phyloP scores from a whole-genome alignment of 495 filamentous ascomycete species.

The Talaromyces adpressus region DNA sequence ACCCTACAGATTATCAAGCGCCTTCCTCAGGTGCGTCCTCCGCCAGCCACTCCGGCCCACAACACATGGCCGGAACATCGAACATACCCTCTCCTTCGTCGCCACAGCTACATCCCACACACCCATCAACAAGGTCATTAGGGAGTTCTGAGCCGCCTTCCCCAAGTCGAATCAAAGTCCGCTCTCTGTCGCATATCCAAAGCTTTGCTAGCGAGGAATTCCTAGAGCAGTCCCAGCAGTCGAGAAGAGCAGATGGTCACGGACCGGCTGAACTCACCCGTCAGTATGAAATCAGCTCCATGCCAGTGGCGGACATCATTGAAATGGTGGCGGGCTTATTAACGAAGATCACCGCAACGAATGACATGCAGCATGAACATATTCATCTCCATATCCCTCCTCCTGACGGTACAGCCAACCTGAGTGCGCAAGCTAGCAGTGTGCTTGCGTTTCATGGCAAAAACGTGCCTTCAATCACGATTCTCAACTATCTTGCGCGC shows the following conservation, averaged over 20 bases:
- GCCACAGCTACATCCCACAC: constrained; percentile 46
- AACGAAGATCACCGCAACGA: constrained; percentile 96
- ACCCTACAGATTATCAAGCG: constrained; percentile 10
- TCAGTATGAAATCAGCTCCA: constrained; percentile 90
- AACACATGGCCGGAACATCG: constrained; percentile 10
- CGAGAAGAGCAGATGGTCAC: constrained; percentile 38
- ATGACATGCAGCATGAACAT: constrained; percentile 87
- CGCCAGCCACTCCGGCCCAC: constrained; percentile 41
- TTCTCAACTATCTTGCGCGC: constrained; percentile 88
- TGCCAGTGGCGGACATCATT: constrained; percentile 97
- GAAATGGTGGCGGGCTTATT: constrained; percentile 99
- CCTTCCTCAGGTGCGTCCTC: constrained; percentile 25
- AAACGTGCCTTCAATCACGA: constrained; percentile 95
- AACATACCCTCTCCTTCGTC: constrained; percentile 40
- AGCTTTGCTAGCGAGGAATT: constrained; percentile 75
- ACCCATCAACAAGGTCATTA: constrained; percentile 41
- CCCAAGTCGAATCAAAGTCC: constrained; percentile 71
- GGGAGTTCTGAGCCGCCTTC: constrained; percentile 52
- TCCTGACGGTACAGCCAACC: constrained; percentile 52
- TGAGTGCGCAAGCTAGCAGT: constrained; percentile 76
- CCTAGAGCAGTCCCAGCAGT: constrained; percentile 42
- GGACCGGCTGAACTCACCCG: constrained; percentile 28
- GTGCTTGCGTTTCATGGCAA: constrained; percentile 99
- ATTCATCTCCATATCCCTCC: constrained; percentile 64
- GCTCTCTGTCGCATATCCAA: constrained; percentile 82